Conservation (phyloP, 768 basidiomycete species). For the Trametopsis cervina region DNA sequence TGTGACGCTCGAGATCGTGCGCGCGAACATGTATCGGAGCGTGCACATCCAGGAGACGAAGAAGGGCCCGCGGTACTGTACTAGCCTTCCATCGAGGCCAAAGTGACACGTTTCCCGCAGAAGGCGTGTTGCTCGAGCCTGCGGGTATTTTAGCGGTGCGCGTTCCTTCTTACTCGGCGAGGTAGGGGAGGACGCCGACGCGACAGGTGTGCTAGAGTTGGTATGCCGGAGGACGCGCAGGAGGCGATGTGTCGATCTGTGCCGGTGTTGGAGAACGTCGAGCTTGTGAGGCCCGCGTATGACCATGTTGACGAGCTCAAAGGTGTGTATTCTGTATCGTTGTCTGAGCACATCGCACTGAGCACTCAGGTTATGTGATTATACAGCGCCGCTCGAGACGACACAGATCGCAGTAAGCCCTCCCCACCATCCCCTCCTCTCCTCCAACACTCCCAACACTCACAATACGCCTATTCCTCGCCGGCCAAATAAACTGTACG, state of each 20-base stretch:
- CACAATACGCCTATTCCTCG: conserved; percentile 75
- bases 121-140: conserved; percentile 85
- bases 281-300: conserved; percentile 81
- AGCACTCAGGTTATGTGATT: no score
- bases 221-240: conserved; percentile 85
- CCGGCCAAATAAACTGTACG: conserved; percentile 82
- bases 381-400: conserved; percentile 72
- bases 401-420: conserved; percentile 68
- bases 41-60: conserved; percentile 86
- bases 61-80: conserved; percentile 88
- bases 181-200: not conserved
- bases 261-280: conserved; percentile 76
- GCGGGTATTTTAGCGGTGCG: conserved; percentile 81
- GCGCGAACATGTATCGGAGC: conserved; percentile 67
- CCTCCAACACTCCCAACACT: not conserved
- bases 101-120: conserved; percentile 71
- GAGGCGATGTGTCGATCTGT: conserved; percentile 79
- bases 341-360: not conserved
- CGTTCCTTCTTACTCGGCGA: not conserved
- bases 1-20: conserved; percentile 62
- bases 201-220: conserved; percentile 45
- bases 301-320: conserved; percentile 83
- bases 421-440: not conserved
- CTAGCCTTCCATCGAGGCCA: conserved; percentile 87
- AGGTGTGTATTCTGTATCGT: conserved; percentile 42